Evolutionary conservation across 2,329 filamentous ascomycete genomes (phyloP), one percentile per base, ranked within the genome.

Genomic region (Diaporthe vexans): DNA sequence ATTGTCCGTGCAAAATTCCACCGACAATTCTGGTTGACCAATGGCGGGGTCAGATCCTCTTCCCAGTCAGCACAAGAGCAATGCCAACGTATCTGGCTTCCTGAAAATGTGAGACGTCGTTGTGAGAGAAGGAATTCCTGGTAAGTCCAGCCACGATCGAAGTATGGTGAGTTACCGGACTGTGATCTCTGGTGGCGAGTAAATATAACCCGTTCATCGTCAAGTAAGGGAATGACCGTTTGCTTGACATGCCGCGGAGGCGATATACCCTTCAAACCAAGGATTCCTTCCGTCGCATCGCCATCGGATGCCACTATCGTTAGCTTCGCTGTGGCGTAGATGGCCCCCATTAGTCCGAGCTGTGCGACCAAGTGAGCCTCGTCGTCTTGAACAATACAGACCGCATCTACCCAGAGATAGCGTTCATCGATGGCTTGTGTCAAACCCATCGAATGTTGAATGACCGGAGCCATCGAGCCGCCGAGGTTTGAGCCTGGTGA

Each of bases 351-450:
- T 13, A 54, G 15, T 26, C 51, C n/a, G n/a, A 54, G n/a, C 51
- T 54, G 10, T 15, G n/a, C 17, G n/a, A 26, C 4, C 6, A 13
- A 15, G 51, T 54, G 51, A 15, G n/a, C 11, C 11, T 54, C 51
- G 24, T 54, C 51, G 51, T 54, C 51, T 7, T 54, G 51, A 7
- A 54, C 51, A 15, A 54, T 54, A 13, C 51, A 54, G 11, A 54
- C 51, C 11, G 51, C 51, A 54, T 54, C 51, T 15, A 54, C n/a
- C 51, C 51, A 54, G 51, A 54, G 24, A 26, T 54, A 54, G n/a
- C 51, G 51, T 26, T 54, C 51, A 7, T 54, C 24, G 51, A 54
- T 54, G 51, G 24, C 51, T 54, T 54, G 51, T 54, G 51, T 54
- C n/a, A 54, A 5, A 24, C 11, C 51, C 1, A 54, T 54, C 24